A percentile compares a stretch with the other conserved stretches of the same genome.
Evolutionary conservation across 805 yeast species (phyloP).

Genomic region (Kluyveromyces siamensis): DNA sequence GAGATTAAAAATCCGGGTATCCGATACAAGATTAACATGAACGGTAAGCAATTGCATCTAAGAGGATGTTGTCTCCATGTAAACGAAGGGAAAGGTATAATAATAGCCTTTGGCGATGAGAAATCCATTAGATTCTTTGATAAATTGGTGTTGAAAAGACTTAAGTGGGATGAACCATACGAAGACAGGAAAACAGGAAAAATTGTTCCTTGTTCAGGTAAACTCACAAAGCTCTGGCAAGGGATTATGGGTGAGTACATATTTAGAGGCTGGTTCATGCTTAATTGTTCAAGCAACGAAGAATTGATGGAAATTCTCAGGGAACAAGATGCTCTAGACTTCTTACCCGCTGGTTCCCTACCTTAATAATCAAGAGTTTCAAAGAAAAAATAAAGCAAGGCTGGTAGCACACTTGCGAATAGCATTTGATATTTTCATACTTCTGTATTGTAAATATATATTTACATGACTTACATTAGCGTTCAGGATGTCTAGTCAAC

Average conservation of each 20-base stretch:
- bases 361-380: no score
- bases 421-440: not conserved
- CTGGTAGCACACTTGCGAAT: no score
- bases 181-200: conserved; percentile 23
- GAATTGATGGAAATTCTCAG: conserved; percentile 41
- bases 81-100: conserved; percentile 38
- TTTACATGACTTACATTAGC: not conserved
- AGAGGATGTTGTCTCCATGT: conserved; percentile 52
- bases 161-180: conserved; percentile 58
- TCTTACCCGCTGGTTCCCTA: not conserved
- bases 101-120: conserved; percentile 69
- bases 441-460: not conserved
- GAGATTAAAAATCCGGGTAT: conserved; percentile 56
- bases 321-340: conserved; percentile 34
- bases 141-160: conserved; percentile 49
- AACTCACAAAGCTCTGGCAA: conserved; percentile 54
- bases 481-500: not conserved
- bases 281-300: conserved; percentile 41
- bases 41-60: conserved; percentile 64
- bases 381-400: no score
- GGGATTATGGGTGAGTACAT: conserved; percentile 48
- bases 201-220: conserved; percentile 37
- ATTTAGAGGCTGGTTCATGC: conserved; percentile 65
- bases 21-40: conserved; percentile 63
- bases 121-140: conserved; percentile 54